phyloP scores from a whole-genome alignment of 129 eudicot genomes.

The Apium graveolens region DNA sequence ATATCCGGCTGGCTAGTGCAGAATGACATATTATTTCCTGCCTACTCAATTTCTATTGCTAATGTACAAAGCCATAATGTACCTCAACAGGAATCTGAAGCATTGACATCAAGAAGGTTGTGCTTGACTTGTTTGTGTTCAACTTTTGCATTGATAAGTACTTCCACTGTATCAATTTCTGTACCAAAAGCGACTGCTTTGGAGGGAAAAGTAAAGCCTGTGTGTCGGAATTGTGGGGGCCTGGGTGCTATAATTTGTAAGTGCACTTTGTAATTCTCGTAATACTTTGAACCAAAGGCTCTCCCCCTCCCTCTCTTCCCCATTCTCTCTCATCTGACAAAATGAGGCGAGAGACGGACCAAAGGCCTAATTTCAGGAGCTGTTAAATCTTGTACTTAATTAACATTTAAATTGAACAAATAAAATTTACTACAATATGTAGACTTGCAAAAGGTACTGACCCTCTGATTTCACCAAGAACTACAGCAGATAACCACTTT shows the following conservation, averaged over 20 bases:
- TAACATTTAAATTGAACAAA: no score
- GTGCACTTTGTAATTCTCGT: constrained; percentile 14
- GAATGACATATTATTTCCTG: background rate
- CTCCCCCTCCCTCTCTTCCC: no score
- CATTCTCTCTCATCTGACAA: no score
- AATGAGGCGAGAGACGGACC: no score
- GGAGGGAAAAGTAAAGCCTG: constrained; percentile 50
- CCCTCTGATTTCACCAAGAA: background rate
- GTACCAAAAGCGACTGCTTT: constrained; percentile 37
- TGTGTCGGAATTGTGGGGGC: constrained; percentile 83
- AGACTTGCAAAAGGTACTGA: background rate
- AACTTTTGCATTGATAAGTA: constrained; percentile 46
- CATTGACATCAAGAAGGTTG: constrained; percentile 51
- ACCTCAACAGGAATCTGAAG: constrained; percentile 37
- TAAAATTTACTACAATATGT: no score
- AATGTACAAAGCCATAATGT: constrained; percentile 1
- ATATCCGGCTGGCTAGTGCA: background rate
- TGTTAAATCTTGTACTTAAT: no score
- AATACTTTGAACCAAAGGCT: no score
- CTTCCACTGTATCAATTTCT: constrained; percentile 24
- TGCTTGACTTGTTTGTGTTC: constrained; percentile 79
- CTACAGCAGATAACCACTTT: background rate
- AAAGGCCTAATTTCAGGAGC: no score
- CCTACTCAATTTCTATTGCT: background rate
- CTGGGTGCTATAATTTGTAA: constrained; percentile 93